Conservation (phyloP, 2,329 filamentous ascomycete species). For the Nothophaeocryptopus gaeumannii region DNA sequence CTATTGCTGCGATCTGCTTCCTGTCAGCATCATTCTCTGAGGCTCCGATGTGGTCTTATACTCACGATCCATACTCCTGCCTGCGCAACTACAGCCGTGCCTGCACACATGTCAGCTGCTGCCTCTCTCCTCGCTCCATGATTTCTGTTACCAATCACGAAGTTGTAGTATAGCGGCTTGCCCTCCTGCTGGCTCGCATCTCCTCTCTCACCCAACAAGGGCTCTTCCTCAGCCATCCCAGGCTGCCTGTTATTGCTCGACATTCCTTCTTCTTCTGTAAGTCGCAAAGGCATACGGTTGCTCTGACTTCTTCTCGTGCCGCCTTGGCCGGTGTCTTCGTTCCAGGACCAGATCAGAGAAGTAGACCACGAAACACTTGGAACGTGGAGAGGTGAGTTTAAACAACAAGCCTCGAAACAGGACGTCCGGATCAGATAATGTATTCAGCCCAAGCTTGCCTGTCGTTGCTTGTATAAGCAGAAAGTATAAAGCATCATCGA, state of each 20-base stretch:
- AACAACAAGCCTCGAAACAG: not conserved
- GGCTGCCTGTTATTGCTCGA: conserved; percentile 34
- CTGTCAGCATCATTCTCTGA: not conserved
- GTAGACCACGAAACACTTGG: not conserved
- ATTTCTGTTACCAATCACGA: conserved; percentile 65
- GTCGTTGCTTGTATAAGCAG: not conserved
- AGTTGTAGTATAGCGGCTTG: conserved; percentile 65
- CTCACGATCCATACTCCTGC: conserved; percentile 68
- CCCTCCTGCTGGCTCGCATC: conserved; percentile 69
- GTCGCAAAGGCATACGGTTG: conserved; percentile 3
- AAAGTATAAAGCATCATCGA: conserved; percentile 5
- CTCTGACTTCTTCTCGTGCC: not conserved
- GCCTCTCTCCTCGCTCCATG: not conserved
- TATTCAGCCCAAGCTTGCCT: not conserved
- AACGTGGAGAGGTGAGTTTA: not conserved
- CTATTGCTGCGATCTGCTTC: conserved; percentile 62
- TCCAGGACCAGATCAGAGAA: not conserved
- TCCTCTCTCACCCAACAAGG: conserved; percentile 67
- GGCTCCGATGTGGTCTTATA: conserved; percentile 4
- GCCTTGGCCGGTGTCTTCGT: not conserved
- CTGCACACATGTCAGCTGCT: conserved; percentile 45
- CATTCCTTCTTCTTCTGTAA: not conserved
- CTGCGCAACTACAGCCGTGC: conserved; percentile 78
- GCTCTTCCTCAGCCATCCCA: conserved; percentile 60
- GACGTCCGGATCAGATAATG: not conserved